Conservation (phyloP, 495 filamentous ascomycete genomes). For the Penicillium diatomitis region DNA sequence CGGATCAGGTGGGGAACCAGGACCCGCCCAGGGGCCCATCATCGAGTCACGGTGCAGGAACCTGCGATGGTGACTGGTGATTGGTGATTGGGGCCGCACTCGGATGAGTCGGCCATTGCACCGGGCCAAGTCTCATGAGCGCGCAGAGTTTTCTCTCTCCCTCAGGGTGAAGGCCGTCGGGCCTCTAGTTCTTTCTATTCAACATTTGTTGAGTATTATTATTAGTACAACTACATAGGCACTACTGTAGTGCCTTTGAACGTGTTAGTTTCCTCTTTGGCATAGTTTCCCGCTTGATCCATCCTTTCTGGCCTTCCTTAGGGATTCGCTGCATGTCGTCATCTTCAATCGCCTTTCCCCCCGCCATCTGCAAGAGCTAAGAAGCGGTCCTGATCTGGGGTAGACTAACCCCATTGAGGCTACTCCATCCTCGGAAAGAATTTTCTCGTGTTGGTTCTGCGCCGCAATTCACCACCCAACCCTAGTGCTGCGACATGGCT, state of each 20-base stretch:
- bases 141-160: constrained; percentile 5
- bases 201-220: no score
- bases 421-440: background rate
- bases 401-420: background rate
- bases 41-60: no score
- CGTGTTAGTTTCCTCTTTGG: no score
- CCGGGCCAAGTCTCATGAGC: constrained; percentile 4
- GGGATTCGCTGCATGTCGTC: constrained; percentile 1
- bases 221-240: no score
- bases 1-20: background rate
- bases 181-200: no score
- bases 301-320: background rate
- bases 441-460: background rate
- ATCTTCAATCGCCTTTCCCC: background rate
- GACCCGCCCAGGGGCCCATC: no score
- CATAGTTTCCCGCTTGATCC: no score
- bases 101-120: constrained; percentile 19
- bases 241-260: no score
- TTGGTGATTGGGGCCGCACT: constrained; percentile 9
- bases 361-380: no score
- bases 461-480: no score
- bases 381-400: constrained; percentile 1
- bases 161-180: no score
- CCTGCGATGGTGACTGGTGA: background rate
- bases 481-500: no score